phyloP scores from a whole-genome alignment of 2,329 filamentous ascomycete genomes.

The Leptographium flavum region DNA sequence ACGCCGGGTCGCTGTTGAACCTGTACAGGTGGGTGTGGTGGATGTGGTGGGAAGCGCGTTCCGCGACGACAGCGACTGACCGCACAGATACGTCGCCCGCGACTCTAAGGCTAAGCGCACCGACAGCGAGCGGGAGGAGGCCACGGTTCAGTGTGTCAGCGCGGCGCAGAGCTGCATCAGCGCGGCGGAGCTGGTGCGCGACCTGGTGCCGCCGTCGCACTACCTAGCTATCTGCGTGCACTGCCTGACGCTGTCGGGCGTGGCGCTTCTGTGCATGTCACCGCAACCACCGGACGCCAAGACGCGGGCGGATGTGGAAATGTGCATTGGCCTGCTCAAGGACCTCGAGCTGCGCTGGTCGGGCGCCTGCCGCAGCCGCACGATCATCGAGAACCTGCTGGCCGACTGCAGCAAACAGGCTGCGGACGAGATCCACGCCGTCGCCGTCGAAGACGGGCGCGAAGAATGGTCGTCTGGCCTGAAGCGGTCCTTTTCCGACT shows the following conservation, averaged over 20 bases:
- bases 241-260: constrained; percentile 15
- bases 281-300: neutral
- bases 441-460: neutral
- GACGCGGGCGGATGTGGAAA: constrained; percentile 9
- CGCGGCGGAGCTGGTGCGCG: constrained; percentile 14
- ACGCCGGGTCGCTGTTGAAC: constrained; percentile 15
- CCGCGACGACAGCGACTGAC: neutral
- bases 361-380: constrained; percentile 12
- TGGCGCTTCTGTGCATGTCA: constrained; percentile 13
- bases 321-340: constrained; percentile 12
- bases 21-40: constrained; percentile 13
- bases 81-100: neutral
- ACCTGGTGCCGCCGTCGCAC: constrained; percentile 15
- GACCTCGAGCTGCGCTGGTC: constrained; percentile 15
- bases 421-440: neutral
- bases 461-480: neutral
- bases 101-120: neutral
- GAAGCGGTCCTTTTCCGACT: constrained; percentile 1
- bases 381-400: constrained; percentile 15
- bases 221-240: constrained; percentile 16
- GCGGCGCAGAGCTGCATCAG: constrained; percentile 15
- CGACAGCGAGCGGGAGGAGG: neutral
- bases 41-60: neutral
- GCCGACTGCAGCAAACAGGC: neutral
- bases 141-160: constrained; percentile 14